Evolutionary conservation across 495 filamentous ascomycete species (phyloP).

Genomic region (Trichoderma reesei): DNA sequence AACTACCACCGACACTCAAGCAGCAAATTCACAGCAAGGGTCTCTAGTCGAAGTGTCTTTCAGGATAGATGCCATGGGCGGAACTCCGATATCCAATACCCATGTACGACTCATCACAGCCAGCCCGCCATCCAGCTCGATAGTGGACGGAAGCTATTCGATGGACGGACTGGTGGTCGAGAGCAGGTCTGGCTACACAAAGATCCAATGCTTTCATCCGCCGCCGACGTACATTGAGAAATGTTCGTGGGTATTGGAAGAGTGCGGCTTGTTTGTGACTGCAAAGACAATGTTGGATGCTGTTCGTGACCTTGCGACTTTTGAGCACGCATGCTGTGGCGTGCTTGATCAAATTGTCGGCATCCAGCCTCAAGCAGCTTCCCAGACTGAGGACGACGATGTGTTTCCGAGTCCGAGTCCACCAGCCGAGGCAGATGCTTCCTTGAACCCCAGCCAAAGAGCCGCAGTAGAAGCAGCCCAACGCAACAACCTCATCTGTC

Average conservation of each 20-base stretch:
- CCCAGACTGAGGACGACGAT: neutral
- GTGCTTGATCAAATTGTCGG: conserved; percentile 26
- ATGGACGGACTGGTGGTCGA: conserved; percentile 9
- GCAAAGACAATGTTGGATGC: conserved; percentile 39
- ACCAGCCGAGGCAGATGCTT: neutral
- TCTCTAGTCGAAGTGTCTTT: conserved; percentile 24
- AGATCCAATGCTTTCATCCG: conserved; percentile 1
- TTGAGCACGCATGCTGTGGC: conserved; percentile 21
- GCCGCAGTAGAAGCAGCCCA: conserved; percentile 31
- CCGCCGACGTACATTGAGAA: neutral
- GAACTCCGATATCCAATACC: conserved; percentile 24
- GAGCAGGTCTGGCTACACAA: neutral
- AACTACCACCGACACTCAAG: conserved; percentile 13
- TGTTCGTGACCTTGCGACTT: conserved; percentile 24
- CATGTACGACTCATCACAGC: conserved; percentile 35
- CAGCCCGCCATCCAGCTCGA: conserved; percentile 26
- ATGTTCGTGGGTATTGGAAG: neutral
- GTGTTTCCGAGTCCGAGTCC: neutral
- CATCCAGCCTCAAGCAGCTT: neutral
- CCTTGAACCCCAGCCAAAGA: conserved; percentile 37
- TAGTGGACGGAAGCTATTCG: conserved; percentile 17
- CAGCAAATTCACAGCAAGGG: conserved; percentile 15
- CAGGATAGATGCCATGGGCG: conserved; percentile 31
- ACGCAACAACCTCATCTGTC: conserved; percentile 27
- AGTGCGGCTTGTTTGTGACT: conserved; percentile 18